phyloP scores from a whole-genome alignment of 768 basidiomycete genomes.

The Pholiota molesta region DNA sequence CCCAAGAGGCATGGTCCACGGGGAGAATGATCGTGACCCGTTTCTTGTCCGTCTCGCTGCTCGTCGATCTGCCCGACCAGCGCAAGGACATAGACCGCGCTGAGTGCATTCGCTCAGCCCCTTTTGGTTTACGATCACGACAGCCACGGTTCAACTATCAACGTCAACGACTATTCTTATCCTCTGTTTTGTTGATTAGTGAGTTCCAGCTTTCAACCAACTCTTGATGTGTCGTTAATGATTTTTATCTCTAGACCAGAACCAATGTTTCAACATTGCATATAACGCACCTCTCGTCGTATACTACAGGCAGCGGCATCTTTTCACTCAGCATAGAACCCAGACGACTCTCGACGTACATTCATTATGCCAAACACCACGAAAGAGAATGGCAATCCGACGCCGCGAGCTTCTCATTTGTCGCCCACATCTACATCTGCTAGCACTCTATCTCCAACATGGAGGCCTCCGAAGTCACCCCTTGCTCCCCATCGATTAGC shows the following conservation, averaged over 20 bases:
- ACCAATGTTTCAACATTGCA: constrained; percentile 17
- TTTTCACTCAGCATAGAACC: background rate
- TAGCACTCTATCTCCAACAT: constrained; percentile 38
- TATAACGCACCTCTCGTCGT: constrained; percentile 9
- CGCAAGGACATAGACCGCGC: background rate
- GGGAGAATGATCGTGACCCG: background rate
- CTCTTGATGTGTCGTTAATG: background rate
- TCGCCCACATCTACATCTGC: constrained; percentile 29
- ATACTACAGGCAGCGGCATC: background rate
- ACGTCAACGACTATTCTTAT: constrained; percentile 13
- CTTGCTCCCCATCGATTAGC: constrained; percentile 78
- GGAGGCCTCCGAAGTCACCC: constrained; percentile 72
- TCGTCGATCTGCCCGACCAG: background rate
- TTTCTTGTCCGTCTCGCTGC: background rate
- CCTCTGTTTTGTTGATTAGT: constrained; percentile 14
- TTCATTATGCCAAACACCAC: constrained; percentile 28
- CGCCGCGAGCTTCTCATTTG: constrained; percentile 26
- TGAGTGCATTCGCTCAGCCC: background rate
- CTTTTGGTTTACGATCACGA: constrained; percentile 19
- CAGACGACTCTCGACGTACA: constrained; percentile 3
- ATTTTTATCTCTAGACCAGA: background rate
- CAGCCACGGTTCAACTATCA: constrained; percentile 11
- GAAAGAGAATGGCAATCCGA: constrained; percentile 23
- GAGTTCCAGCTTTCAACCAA: constrained; percentile 6
- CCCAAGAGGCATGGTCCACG: background rate